Evolutionary conservation across 495 filamentous ascomycete species (phyloP).

Genomic region (Tuber magnatum): DNA sequence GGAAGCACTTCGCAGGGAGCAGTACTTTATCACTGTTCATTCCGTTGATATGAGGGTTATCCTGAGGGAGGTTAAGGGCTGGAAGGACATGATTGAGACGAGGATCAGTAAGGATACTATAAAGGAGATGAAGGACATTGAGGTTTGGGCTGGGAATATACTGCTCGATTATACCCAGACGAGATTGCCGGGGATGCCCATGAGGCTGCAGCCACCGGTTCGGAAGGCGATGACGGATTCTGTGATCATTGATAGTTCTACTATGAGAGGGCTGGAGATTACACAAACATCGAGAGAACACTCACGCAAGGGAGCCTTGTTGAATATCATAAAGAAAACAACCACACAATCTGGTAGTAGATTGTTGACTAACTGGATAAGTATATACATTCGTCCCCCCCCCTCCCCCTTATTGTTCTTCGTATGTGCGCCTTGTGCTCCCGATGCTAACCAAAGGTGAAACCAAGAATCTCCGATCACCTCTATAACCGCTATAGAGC

Average conservation of each 20-base stretch:
- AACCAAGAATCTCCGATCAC: conserved; percentile 68
- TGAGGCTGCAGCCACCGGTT: conserved; percentile 77
- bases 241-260: conserved; percentile 88
- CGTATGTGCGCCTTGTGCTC: neutral
- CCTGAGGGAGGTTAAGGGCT: conserved; percentile 39
- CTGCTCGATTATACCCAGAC: conserved; percentile 76
- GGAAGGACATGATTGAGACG: conserved; percentile 69
- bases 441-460: conserved; percentile 14
- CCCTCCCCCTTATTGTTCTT: neutral
- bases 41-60: conserved; percentile 10
- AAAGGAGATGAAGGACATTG: conserved; percentile 47
- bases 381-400: conserved; percentile 44
- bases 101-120: conserved; percentile 47
- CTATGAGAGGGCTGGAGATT: conserved; percentile 82
- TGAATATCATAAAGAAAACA: conserved; percentile 81
- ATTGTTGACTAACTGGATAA: conserved; percentile 72
- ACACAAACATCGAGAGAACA: conserved; percentile 71
- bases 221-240: conserved; percentile 63
- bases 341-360: conserved; percentile 84
- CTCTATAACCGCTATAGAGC: conserved; percentile 67
- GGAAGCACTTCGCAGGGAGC: conserved; percentile 39
- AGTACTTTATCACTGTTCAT: conserved; percentile 28
- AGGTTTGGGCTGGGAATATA: conserved; percentile 62
- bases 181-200: conserved; percentile 65
- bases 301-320: conserved; percentile 67